Evolutionary conservation across 2,329 filamentous ascomycete genomes (phyloP), one percentile per base, ranked within the genome.

Genomic region (Venturia carpophila): DNA sequence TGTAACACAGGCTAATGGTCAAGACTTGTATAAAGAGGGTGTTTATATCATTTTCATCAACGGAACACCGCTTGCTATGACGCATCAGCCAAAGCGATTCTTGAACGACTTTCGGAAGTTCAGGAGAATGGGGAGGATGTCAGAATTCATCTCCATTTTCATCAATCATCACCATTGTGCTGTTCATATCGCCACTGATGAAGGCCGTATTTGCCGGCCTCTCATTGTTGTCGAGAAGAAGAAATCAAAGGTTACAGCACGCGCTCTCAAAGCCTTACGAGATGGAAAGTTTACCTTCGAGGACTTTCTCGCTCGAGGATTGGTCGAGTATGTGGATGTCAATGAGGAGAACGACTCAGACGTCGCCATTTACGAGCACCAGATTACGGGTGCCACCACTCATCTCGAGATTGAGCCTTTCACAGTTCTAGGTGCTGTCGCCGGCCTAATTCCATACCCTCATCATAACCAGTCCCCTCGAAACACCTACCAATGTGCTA

Each of bases 401-500:
- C 95, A 99, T 77, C 81, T 97, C 67, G 94, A 99, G 76, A 97
- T 99, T 68, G 94, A 99, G 74, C 95, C 95, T 0, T 99, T 99
- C 73, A 99, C 94, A 1, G 88, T 99, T 62, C 84, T 99, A 17
- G 94, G 94, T 34, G 94, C 94, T 60, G 94, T 99, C 34, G 94
- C 94, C 47, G 94, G 94, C 55, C 82, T 99, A 45, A 99, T 99
- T 74, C 94, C 94, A 5, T 99, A 97, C 73, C 94, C 94, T 10
- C 94, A 99, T 75, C 94, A 99, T 80, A 99, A 99, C 77, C 94
- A 99, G 76, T 99, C 95, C 19, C 94, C 94, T 11, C 85, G 94
- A 82, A 99, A 99, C 75, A 99, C 94, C 0, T 99, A 99, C 73
- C 93, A 97, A 82, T 97, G 93, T 79, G 94, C 94, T 78, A 99